Evolutionary conservation across 768 basidiomycete species (phyloP), one percentile per base, ranked within the genome.

Genomic region (Hydnum rufescens): DNA sequence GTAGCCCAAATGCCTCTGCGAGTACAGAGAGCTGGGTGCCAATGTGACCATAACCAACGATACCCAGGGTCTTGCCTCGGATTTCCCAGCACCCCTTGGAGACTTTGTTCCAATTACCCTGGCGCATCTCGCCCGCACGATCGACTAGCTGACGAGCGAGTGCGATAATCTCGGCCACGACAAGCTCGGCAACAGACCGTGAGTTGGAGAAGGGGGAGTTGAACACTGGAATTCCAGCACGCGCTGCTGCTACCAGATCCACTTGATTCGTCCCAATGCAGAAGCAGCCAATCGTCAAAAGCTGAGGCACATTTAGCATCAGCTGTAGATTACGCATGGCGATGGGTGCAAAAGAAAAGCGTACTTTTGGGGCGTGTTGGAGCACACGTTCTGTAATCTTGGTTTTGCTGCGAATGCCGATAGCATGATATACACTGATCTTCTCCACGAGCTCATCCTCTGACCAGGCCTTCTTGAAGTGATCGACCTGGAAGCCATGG

Each of bases 241-340:
- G 76, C 32, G 82, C 78, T 25, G 92, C 89, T 2, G 82, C 77
- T 49, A 63, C 55, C 44, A 99, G 78, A 63, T 96, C 90, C 58
- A 97, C 95, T 66, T 97, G 95, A 67, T 97, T 97, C 51, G 88
- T 92, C 49, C 95, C 95, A 58, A 99, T 99, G 68, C 95, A 99
- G 75, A 99, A 99, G 66, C 95, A 99, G 6, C 95, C 93, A 57
- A 97, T 88, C 61, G 81, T 86, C 8, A 96, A 74, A 44, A 99
- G 82, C 90, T 99, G 61, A 13, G 36, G 22, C 22, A 22, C 13
- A 13, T 22, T 22, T 13, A 39, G 36, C 36, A 39, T 6, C 34
- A 3, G 32, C 44, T 19, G 4, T 13, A 26, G 49, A 43, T 43
- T 49, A 54, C 32, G 60, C 51, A 39, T 39, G 13, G 36, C 13